A percentile compares a stretch with the other conserved stretches of the same genome.
These are phyloP conservation scores for Russula lepida DNA, from an alignment of 768 basidiomycete species.

Conservation along the genomic window DNA sequence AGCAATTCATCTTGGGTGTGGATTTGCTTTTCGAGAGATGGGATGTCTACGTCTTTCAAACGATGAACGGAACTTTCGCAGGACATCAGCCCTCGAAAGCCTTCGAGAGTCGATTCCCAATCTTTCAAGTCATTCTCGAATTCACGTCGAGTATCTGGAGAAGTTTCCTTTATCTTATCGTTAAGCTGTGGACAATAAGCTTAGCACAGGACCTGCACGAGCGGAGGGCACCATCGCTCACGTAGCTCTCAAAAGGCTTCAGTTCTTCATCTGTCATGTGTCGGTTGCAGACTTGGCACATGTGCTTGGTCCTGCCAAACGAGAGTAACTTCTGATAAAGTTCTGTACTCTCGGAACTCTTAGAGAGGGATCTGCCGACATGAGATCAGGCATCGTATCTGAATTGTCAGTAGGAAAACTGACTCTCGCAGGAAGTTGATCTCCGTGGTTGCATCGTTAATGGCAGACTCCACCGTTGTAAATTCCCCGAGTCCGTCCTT, in stretches of 20 bases:
- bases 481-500: conserved; percentile 35
- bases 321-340: conserved; percentile 50
- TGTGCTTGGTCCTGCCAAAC: conserved; percentile 51
- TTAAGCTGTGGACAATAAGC: conserved; percentile 41
- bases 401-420: conserved; percentile 14
- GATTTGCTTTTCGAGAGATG: conserved; percentile 54
- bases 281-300: conserved; percentile 73
- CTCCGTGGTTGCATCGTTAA: conserved; percentile 39
- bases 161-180: conserved; percentile 49
- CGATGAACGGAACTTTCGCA: conserved; percentile 45
- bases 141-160: conserved; percentile 39
- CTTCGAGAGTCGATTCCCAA: conserved; percentile 54
- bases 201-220: neutral
- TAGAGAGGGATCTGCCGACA: conserved; percentile 25
- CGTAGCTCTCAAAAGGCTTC: conserved; percentile 56
- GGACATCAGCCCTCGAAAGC: conserved; percentile 53
- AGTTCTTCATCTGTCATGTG: conserved; percentile 47
- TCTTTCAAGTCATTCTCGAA: conserved; percentile 39
- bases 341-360: conserved; percentile 31
- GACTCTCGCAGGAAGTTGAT: conserved; percentile 40
- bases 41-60: conserved; percentile 55
- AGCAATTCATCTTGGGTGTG: conserved; percentile 47
- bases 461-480: conserved; percentile 38
- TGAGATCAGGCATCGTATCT: neutral
- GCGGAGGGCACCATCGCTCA: neutral